Base-by-base conservation (phyloP, 352 stramenopile genomes). In the Globisporangium canariense region DNA sequence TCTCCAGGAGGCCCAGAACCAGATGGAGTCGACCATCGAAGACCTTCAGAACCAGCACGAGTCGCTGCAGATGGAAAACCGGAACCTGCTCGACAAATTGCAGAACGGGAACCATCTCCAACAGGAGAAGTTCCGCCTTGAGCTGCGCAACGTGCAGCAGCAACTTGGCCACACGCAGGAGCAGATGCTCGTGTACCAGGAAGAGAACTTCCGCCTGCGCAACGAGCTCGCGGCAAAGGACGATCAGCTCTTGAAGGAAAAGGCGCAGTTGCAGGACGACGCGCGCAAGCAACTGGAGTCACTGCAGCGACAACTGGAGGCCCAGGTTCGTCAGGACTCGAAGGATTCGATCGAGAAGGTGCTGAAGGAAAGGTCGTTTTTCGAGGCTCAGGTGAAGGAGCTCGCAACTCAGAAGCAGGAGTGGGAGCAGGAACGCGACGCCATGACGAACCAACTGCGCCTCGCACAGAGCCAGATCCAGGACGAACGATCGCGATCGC, bases 61-160 rank as follows among this genome's bases (percentile, higher is more conserved):
- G 32, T 72, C 80, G 0, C 73, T 91, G 34, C 80, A 91, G 53
- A 62, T 81, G 46, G 82, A 91, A 61, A 91, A 91, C 58, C 76
- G 78, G 46, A 82, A 77, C 22, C 32, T 91, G 41, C 61, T 91
- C 11, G 81, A 91, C 63, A 89, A 89, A 63, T 41, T 87, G 10
- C 81, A 89, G 53, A 89, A 79, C 58, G 77, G 77, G 1, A 88
- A 80, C 40, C 73, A 88, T 47, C 64, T 89, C 38, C 81, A 91
- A 61, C 80, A 90, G 53, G 83, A 91, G 47, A 88, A 89, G 45
- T 89, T 88, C 51, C 77, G 80, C 11, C 68, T 88, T 32, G 83
- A 91, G 60, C 34, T 91, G 22, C 75, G 79, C 5, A 76, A 67
- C 34, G 70, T 88, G 58, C 77, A 91, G 67, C 76, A 87, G 64